Base-by-base conservation (phyloP, 1,284 basidiomycete genomes). In the Puccinia novopanici region DNA sequence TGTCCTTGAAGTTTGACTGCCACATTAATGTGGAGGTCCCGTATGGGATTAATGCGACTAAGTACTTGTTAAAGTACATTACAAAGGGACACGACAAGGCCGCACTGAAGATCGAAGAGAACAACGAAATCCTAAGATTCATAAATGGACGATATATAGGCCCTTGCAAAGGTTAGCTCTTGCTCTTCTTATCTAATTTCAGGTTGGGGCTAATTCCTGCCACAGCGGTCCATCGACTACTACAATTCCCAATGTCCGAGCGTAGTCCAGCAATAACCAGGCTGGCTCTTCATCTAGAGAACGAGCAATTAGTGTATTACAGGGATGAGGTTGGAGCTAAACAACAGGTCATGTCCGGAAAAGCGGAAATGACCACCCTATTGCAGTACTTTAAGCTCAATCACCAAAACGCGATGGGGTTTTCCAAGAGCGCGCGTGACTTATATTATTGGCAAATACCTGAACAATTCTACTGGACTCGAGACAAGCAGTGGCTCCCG, bases 91-190 rank as follows among this genome's bases (percentile, higher is more conserved):
- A 55, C 12, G 63, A 55, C 30, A 13, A 30, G 0, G 9, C 48
- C 8, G 45, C 6, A 45, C 6, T 45, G 45, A 45, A 45, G 15
- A 8, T 45, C 8, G 15, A 6, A 45, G 45, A 45, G 45, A 45
- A 45, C 45, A 83, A 88, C 82, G 87, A 89, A 81, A 84, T 88
- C 37, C 83, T 84, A 50, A 50, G 75, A 8, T 87, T 83, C 67
- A 70, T 87, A 5, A 84, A 87, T 81, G 86, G 84, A 2, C 83
- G 86, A 1, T 89, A 87, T 77, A 84, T 89, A 30, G 57, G 75
- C 0, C 75, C 63, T 13, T 63, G 12, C 4, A 61, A 67, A 42
- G 63, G 61, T 76, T 6, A 42, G 63, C 42, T 45, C 42, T 8
- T 8, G 42, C 15, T 15, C 42, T 15, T 45, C 15, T 15, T 15